Percentiles rank a stretch among this genome's conserved stretches.
Conservation (phyloP, 371 early-diverging fungal species). For the Rhizopus stolonifer region DNA sequence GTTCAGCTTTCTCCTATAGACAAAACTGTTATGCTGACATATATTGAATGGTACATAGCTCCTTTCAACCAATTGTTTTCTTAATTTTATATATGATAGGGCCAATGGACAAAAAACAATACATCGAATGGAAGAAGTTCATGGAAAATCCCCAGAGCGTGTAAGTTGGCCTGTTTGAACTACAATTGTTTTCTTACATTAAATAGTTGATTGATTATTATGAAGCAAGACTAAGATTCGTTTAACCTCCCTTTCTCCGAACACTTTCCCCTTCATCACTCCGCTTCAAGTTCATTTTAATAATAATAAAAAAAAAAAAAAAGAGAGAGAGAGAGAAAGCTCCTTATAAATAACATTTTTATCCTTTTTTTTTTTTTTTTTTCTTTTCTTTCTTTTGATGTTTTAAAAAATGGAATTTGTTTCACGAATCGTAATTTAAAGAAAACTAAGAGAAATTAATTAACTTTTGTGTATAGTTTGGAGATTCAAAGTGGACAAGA, state of each 20-base stretch:
- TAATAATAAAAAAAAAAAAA: not conserved
- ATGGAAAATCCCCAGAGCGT: slow-evolving; percentile 22
- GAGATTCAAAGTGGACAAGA: slow-evolving; percentile 50
- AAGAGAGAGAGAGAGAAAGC: too few species aligned
- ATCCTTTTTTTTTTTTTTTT: slow-evolving; percentile 8
- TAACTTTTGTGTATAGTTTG: slow-evolving; percentile 32
- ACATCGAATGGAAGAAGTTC: slow-evolving; percentile 29
- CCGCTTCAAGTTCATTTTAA: slow-evolving; percentile 3
- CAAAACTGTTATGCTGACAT: slow-evolving; percentile 15
- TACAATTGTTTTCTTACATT: too few species aligned
- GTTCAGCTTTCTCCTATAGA: slow-evolving; percentile 26
- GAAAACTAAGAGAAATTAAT: not conserved
- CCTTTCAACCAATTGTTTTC: not conserved
- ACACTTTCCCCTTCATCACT: slow-evolving; percentile 1
- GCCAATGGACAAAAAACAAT: slow-evolving; percentile 33
- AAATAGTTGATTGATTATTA: slow-evolving; percentile 31
- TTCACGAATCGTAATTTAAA: slow-evolving; percentile 42
- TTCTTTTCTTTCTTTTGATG: slow-evolving; percentile 1
- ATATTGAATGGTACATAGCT: slow-evolving; percentile 33
- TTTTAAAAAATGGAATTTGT: slow-evolving; percentile 37
- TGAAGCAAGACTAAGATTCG: slow-evolving; percentile 24
- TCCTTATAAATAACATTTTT: slow-evolving; percentile 1
- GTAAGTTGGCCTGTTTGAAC: slow-evolving; percentile 10
- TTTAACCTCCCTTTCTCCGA: slow-evolving; percentile 15
- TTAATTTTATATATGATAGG: slow-evolving; percentile 13